phyloP scores from a whole-genome alignment of 1,284 basidiomycete species.

The Irpex lacteus region DNA sequence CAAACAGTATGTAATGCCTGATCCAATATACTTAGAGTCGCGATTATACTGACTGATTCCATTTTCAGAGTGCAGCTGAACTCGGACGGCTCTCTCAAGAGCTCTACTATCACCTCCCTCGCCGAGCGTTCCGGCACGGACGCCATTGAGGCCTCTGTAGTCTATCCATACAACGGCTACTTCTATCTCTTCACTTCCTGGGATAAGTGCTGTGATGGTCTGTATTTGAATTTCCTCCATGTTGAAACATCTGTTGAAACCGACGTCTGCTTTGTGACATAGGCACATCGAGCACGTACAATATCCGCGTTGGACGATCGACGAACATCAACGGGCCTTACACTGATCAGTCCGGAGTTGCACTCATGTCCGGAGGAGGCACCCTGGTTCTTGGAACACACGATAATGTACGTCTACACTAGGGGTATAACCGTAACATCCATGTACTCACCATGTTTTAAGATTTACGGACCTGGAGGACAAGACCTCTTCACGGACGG shows the following conservation, averaged over 20 bases:
- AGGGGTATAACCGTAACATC: background rate
- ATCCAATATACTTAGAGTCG: too few relatives aligned
- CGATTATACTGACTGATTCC: too few relatives aligned
- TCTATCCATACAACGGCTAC: conserved; percentile 43
- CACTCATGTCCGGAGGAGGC: conserved; percentile 48
- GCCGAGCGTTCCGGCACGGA: conserved; percentile 42
- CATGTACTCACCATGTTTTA: background rate
- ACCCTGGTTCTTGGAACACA: conserved; percentile 50
- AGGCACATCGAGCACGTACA: conserved; percentile 53
- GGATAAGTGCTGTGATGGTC: conserved; percentile 47
- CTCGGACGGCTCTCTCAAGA: conserved; percentile 39
- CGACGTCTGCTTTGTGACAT: background rate
- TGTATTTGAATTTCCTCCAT: too few relatives aligned
- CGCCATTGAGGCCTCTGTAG: conserved; percentile 46
- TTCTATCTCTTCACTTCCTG: conserved; percentile 59
- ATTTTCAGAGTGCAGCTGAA: background rate
- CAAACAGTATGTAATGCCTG: conserved; percentile 31
- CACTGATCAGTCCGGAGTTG: conserved; percentile 45
- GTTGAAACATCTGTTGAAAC: background rate
- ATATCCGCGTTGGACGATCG: conserved; percentile 54
- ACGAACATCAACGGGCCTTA: conserved; percentile 42
- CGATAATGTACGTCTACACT: conserved; percentile 30
- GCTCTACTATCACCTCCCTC: conserved; percentile 38
- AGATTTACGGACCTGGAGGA: conserved; percentile 49
- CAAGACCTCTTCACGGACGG: conserved; percentile 36